phyloP scores from a whole-genome alignment of 495 filamentous ascomycete species.

The Staphylotrichum longicolle region DNA sequence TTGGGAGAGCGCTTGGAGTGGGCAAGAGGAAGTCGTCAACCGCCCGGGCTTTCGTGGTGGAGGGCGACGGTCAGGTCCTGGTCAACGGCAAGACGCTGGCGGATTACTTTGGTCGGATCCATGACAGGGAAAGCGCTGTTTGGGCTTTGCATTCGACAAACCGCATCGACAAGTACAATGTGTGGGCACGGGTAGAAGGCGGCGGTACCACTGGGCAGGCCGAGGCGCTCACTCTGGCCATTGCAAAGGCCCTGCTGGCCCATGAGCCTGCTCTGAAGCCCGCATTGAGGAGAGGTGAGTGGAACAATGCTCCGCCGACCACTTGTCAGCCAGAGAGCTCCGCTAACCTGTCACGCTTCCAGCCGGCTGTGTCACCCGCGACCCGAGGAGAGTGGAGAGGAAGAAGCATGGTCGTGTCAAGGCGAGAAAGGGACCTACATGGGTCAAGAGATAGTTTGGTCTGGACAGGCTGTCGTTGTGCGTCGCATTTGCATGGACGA shows the following conservation, averaged over 20 bases:
- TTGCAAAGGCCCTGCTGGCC: constrained; percentile 80
- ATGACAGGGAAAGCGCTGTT: constrained; percentile 91
- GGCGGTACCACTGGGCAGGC: constrained; percentile 94
- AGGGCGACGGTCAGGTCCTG: constrained; percentile 84
- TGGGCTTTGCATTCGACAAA: constrained; percentile 83
- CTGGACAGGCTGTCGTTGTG: constrained; percentile 21
- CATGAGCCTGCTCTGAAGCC: constrained; percentile 91
- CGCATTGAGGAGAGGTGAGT: constrained; percentile 81
- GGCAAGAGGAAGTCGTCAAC: constrained; percentile 83
- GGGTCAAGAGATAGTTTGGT: constrained; percentile 78
- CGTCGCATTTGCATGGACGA: too few relatives aligned
- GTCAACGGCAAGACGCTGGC: constrained; percentile 83
- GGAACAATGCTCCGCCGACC: neutral
- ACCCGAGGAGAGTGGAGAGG: constrained; percentile 88
- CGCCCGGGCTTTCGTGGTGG: constrained; percentile 81
- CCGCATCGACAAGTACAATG: constrained; percentile 95
- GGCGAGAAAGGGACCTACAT: constrained; percentile 95
- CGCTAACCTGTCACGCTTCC: constrained; percentile 29
- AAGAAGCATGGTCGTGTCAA: constrained; percentile 97
- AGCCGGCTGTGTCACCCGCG: constrained; percentile 92
- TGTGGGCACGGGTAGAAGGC: constrained; percentile 78
- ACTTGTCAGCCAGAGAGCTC: constrained; percentile 8
- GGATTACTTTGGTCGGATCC: constrained; percentile 77
- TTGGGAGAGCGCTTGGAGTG: constrained; percentile 70
- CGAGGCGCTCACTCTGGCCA: constrained; percentile 89